phyloP scores from a whole-genome alignment of 2,329 filamentous ascomycete species.

The Colletotrichum incanum region DNA sequence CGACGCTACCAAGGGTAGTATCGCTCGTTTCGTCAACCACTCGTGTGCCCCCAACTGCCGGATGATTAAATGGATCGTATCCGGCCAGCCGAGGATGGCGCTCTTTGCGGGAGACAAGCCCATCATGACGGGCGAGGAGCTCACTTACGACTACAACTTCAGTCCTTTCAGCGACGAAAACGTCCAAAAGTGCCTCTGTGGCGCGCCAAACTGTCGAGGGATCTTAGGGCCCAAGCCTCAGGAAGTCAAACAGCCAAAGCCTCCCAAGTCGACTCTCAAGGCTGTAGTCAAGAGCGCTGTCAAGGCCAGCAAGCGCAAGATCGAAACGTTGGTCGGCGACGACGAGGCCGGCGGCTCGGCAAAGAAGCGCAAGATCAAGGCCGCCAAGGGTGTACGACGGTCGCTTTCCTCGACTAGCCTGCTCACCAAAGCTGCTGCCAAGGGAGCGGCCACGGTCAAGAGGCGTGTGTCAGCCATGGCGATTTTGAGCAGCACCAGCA shows the following conservation, averaged over 20 bases:
- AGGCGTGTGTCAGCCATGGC: conserved; percentile 55
- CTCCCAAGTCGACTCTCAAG: conserved; percentile 61
- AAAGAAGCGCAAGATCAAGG: conserved; percentile 53
- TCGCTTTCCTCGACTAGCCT: conserved; percentile 52
- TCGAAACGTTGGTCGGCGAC: conserved; percentile 66
- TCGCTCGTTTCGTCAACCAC: conserved; percentile 98
- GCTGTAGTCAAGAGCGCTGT: conserved; percentile 56
- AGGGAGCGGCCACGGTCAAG: conserved; percentile 51
- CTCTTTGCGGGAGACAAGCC: conserved; percentile 92
- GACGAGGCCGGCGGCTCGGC: conserved; percentile 44
- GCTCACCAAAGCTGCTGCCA: conserved; percentile 54
- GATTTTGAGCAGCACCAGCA: conserved; percentile 39
- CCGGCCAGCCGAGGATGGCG: conserved; percentile 94
- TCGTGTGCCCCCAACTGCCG: conserved; percentile 96
- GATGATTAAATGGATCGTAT: conserved; percentile 98
- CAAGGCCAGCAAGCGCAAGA: conserved; percentile 70
- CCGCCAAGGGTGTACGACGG: conserved; percentile 53
- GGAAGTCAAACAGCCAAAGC: conserved; percentile 65
- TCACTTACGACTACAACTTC: conserved; percentile 93
- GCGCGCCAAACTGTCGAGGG: conserved; percentile 74
- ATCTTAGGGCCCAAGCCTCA: conserved; percentile 75
- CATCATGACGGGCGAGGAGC: conserved; percentile 94
- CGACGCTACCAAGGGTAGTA: conserved; percentile 94
- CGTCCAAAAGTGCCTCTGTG: conserved; percentile 77
- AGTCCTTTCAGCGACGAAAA: conserved; percentile 80